Percentiles rank a stretch among this genome's conserved stretches.
Evolutionary conservation across 2,329 filamentous ascomycete species (phyloP).

Genomic region (Colletotrichum phormii): DNA sequence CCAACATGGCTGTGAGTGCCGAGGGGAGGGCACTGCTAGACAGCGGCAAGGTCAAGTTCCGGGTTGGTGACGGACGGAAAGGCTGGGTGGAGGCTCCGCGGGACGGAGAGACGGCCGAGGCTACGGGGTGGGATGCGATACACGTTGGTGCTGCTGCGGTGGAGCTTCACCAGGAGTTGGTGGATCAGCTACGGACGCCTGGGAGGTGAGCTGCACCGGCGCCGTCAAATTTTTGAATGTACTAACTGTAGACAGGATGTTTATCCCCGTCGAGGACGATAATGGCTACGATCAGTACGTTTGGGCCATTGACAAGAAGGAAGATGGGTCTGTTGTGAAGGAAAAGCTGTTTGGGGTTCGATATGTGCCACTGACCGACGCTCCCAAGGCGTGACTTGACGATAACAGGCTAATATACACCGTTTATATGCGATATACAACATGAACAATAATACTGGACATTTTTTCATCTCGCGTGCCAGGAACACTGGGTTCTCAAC

Average conservation of each 20-base stretch:
- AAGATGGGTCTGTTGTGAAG: slow-evolving; percentile 69
- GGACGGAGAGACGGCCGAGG: slow-evolving; percentile 59
- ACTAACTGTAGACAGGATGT: too few species aligned
- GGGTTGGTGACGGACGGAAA: slow-evolving; percentile 79
- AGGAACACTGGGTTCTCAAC: background rate
- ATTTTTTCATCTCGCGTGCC: background rate
- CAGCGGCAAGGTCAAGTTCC: slow-evolving; percentile 75
- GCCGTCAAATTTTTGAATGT: too few species aligned
- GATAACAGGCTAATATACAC: background rate
- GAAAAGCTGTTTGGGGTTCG: slow-evolving; percentile 76
- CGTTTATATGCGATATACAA: background rate
- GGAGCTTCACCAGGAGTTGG: slow-evolving; percentile 76
- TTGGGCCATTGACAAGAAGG: slow-evolving; percentile 80
- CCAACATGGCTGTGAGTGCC: slow-evolving; percentile 74
- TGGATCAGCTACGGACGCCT: slow-evolving; percentile 82
- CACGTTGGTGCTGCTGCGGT: slow-evolving; percentile 91
- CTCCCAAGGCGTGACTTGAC: slow-evolving; percentile 54
- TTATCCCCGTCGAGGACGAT: slow-evolving; percentile 77
- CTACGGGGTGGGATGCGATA: slow-evolving; percentile 85
- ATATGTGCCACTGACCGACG: slow-evolving; percentile 83
- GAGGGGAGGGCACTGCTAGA: slow-evolving; percentile 71
- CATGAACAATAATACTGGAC: background rate
- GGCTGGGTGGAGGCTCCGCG: slow-evolving; percentile 66
- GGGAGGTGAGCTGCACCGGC: slow-evolving; percentile 76
- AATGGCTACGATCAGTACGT: slow-evolving; percentile 69